Conservation (phyloP, 2,329 filamentous ascomycete genomes). For the Epichloe glyceriae region DNA sequence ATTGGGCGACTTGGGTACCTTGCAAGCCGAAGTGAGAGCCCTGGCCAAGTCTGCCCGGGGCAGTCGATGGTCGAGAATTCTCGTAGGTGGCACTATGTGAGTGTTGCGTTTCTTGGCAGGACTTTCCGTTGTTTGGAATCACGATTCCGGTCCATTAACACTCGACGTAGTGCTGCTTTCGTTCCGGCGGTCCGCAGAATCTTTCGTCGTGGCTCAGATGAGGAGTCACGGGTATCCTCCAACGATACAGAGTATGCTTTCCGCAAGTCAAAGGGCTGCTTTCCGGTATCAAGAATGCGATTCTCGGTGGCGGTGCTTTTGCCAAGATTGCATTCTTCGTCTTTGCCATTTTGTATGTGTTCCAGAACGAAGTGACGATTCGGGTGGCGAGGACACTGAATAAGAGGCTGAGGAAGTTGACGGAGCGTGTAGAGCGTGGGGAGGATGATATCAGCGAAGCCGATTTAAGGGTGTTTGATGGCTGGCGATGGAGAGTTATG, state of each 20-base stretch:
- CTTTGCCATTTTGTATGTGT: conserved; percentile 44
- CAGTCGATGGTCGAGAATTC: conserved; percentile 38
- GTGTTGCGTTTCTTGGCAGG: conserved; percentile 10
- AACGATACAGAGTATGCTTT: conserved; percentile 49
- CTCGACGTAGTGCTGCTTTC: conserved; percentile 29
- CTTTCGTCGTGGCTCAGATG: conserved; percentile 31
- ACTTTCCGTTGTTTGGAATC: background rate
- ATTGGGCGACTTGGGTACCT: conserved; percentile 29
- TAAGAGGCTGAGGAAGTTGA: conserved; percentile 35
- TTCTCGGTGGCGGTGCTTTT: conserved; percentile 30
- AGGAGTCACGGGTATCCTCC: conserved; percentile 22
- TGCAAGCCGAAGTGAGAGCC: conserved; percentile 31
- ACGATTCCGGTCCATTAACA: background rate
- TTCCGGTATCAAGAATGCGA: conserved; percentile 32
- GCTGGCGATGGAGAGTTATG: conserved; percentile 45
- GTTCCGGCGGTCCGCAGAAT: conserved; percentile 39
- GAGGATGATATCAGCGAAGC: conserved; percentile 31
- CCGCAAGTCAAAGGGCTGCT: conserved; percentile 35
- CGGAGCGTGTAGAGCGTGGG: conserved; percentile 33
- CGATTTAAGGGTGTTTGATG: conserved; percentile 36
- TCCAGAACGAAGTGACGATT: conserved; percentile 44
- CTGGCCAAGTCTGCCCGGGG: conserved; percentile 32
- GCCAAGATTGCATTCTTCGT: conserved; percentile 41
- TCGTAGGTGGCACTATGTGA: conserved; percentile 39
- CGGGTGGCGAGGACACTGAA: conserved; percentile 39